phyloP scores from a whole-genome alignment of 805 yeast genomes.

The Yamadazyma laniorum region DNA sequence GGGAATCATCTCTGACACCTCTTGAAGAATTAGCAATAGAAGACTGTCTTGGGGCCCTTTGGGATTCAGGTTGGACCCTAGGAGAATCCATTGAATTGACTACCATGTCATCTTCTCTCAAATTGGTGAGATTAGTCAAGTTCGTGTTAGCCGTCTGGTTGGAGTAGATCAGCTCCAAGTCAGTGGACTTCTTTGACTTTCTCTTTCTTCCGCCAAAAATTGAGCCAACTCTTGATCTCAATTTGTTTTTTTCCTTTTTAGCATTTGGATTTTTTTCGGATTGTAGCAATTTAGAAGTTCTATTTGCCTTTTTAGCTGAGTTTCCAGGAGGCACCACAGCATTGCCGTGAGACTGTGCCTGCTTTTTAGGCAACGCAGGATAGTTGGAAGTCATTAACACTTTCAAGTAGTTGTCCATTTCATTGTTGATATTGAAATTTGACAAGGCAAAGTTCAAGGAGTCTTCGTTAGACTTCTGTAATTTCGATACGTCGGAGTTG shows the following conservation, averaged over 20 bases:
- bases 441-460: conserved; percentile 64
- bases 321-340: conserved; percentile 1
- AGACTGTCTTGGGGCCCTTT: not conserved
- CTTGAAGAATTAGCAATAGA: not conserved
- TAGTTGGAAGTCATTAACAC: conserved; percentile 28
- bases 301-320: conserved; percentile 6
- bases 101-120: conserved; percentile 11
- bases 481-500: conserved; percentile 22
- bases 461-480: conserved; percentile 49
- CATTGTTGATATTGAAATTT: conserved; percentile 35
- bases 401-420: conserved; percentile 37
- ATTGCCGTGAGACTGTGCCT: not conserved
- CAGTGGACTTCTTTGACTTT: conserved; percentile 19
- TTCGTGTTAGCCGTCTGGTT: conserved; percentile 16
- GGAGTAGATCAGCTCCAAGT: conserved; percentile 27
- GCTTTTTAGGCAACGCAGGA: conserved; percentile 8
- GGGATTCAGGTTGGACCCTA: not conserved
- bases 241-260: conserved; percentile 22
- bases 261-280: conserved; percentile 6
- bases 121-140: conserved; percentile 18
- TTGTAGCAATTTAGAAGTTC: conserved; percentile 3
- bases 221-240: conserved; percentile 74
- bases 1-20: too few species aligned
- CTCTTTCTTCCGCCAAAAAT: conserved; percentile 65
- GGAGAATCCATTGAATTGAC: not conserved